Base-by-base conservation (phyloP, 805 yeast genomes). In the Candida anglica region DNA sequence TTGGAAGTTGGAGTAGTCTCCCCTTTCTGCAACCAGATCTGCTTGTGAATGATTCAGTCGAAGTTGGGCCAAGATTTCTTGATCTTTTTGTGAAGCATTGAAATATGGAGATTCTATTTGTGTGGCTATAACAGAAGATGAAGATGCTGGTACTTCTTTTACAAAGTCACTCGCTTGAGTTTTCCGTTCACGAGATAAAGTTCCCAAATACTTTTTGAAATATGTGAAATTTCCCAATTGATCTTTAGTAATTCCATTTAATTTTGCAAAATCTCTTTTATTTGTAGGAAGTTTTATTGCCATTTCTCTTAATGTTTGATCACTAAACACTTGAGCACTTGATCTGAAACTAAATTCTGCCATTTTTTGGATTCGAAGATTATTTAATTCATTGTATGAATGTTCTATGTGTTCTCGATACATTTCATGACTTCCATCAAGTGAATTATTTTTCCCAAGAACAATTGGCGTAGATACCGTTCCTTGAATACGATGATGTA, bases 231-330 rank as follows among this genome's bases (percentile, higher is more conserved):
- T 48, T 2, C 53, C 48, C 19, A 48, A 32, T 21, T 56, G 64
- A 5, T 56, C 53, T 36, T 53, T 47, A 18, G 54, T 48, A 14
- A 69, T 53, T 4, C 62, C 71, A 1, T 47, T 52, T 30, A 77
- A 44, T 31, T 47, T 51, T 5, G 61, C 53, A 50, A 64, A 81
- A 26, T 68, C 81, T 13, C 47, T 51, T 28, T 68, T 67, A 11
- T 66, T 69, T 2, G 66, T 62, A 1, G 88, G 87, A 20, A 81
- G 58, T 32, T 57, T 62, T 14, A 52, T 42, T 0, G 85, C 77
- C 77, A 81, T 71, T 28, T 75, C 79, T 39, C 67, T 66, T 37
- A 80, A 49, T 0, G 77, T 43, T 2, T 34, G 43, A 27, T 63
- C 67, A 17, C 50, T 38, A 3, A 62, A 38, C 20, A 53, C 42